Conservation (phyloP, 805 yeast species). For the Candida krabiensis region DNA sequence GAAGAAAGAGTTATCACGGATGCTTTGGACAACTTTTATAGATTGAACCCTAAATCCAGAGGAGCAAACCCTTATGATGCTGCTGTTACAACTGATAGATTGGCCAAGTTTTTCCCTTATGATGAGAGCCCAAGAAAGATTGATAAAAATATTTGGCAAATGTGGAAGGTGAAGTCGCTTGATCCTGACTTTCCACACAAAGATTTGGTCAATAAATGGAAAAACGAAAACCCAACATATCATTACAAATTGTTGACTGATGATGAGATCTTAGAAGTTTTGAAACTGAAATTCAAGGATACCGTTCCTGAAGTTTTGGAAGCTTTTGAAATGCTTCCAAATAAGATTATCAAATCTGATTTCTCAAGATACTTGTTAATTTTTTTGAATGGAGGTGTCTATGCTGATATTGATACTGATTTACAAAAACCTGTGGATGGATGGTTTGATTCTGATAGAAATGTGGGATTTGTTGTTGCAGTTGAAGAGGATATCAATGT, state of each 20-base stretch:
- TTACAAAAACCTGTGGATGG: slow-evolving; percentile 56
- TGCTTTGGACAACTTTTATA: slow-evolving; percentile 30
- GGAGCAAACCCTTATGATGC: slow-evolving; percentile 36
- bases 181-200: slow-evolving; percentile 37
- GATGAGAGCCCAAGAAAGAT: slow-evolving; percentile 34
- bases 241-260: slow-evolving; percentile 32
- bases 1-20: slow-evolving; percentile 28
- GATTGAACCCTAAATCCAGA: slow-evolving; percentile 32
- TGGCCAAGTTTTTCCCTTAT: slow-evolving; percentile 32
- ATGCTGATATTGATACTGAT: slow-evolving; percentile 60
- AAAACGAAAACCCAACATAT: slow-evolving; percentile 35
- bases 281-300: slow-evolving; percentile 29
- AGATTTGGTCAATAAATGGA: slow-evolving; percentile 33
- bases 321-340: slow-evolving; percentile 54
- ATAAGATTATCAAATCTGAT: slow-evolving; percentile 51
- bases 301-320: slow-evolving; percentile 53
- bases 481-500: slow-evolving; percentile 55
- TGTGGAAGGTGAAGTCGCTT: slow-evolving; percentile 35
- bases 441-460: slow-evolving; percentile 57
- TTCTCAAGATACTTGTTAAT: slow-evolving; percentile 56
- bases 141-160: slow-evolving; percentile 34
- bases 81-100: slow-evolving; percentile 31
- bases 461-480: slow-evolving; percentile 54
- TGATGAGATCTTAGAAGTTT: slow-evolving; percentile 31
- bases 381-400: slow-evolving; percentile 58